Evolutionary conservation across 768 basidiomycete species (phyloP), one percentile per base, ranked within the genome.

Genomic region (Leccinum uliginosum): DNA sequence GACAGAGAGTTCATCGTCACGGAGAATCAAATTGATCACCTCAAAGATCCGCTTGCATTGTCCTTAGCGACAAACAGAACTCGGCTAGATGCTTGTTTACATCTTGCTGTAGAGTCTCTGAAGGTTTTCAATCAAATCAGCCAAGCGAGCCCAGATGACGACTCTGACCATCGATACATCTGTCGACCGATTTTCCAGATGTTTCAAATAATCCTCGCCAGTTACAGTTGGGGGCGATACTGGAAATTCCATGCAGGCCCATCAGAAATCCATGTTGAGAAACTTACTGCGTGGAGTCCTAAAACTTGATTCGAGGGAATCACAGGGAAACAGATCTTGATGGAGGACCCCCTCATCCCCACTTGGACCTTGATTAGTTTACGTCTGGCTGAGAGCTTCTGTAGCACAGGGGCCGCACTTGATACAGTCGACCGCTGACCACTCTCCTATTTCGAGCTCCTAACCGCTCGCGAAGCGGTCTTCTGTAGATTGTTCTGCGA

Each of bases 81-180:
- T 24, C 43, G n/a, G 3, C 27, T 12, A 21, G 17, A 15, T 4
- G 4, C 35, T 15, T 17, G 2, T 21, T 56, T n/a, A 10, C 2
- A 4, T 47, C 35, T 40, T 60, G 34, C 53, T 60, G 52, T 56
- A 7, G 7, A 32, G n/a, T n/a, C n/a, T n/a, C n/a, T n/a, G 29
- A 26, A 14, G 11, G 51, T 29, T 15, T n/a, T n/a, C 19, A 56
- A 32, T 19, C 11, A 8, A 6, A 0, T n/a, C 9, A 21, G 6
- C 26, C 23, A 6, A 38, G 29, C 19, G 30, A 34, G 30, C 29
- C 26, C 24, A 26, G 12, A n/a, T 29, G 14, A 23, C 2, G 17
- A 12, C 8, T 6, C 29, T 5, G 15, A n/a, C 55, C 12, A 12
- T 56, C 3, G 17, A 24, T 12, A 17, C 17, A 8, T 17, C 7